Base-by-base conservation (phyloP, 345 rosid genomes). In the Salix brachista region DNA sequence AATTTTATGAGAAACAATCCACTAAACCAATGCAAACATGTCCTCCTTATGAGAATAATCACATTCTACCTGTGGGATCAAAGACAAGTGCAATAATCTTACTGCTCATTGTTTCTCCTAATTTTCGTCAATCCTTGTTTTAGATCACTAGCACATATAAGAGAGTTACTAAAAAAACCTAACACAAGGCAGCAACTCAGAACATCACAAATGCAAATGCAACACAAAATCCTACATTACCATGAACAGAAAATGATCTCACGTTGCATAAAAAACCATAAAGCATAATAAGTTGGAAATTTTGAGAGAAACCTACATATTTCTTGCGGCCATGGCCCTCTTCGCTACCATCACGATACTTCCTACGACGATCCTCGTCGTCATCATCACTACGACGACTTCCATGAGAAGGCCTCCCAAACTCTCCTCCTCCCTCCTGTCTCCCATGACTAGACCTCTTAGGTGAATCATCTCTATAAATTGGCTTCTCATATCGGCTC, bases 281-380 rank as follows among this genome's bases (percentile, higher is more conserved):
- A 18, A 44, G 37, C 41, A 44, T 0, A 14, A 42, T 30, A 52
- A 54, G 30, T 61, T 2, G 58, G 46, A 58, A 36, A 65, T 56
- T 46, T 61, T 56, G 19, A 65, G 6, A 73, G 52, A 4, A 19
- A 81, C 91, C 90, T 66, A 96, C 99, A 84, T 96, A 83, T 86
- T 91, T 91, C 89, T 91, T 93, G 87, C 97, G 94, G 66, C 94
- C 93, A 79, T 87, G 86, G 83, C 88, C 78, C 76, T 88, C 91
- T 73, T 88, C 89, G n/a, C 87, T 88, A 69, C 88, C 88, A 39
- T 68, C 60, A 17, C 83, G 82, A 80, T 86, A 79, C 75, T 80
- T 72, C 79, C 78, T 78, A 41, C 8, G 41, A 37, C 79, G 84
- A 81, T 69, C 70, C 48, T 84, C 87, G 25, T 84, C 86, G 36